Evolutionary conservation across 108 stramenopile species (phyloP), one percentile per base, ranked within the genome.

Genomic region (Pseudonitzschia delicatissima): DNA sequence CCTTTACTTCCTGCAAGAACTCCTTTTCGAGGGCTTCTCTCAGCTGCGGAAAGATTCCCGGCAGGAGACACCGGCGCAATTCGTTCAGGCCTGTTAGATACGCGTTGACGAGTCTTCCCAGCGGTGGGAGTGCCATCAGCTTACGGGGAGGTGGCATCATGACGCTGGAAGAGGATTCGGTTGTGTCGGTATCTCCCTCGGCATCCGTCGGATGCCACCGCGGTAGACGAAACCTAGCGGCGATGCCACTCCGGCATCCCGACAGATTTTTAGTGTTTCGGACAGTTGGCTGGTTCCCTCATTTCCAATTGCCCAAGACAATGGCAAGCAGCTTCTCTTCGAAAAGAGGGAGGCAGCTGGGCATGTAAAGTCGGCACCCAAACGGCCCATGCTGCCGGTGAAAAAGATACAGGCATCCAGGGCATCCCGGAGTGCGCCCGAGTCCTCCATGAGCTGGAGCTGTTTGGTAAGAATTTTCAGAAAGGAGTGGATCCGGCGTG

Each of bases 351-450:
- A 76, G 17, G 81, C 77, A n/a, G 90, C 63, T 44, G 78, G 72
- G 0, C 86, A 66, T 60, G 89, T 87, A 67, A 93, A 93, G 66
- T 93, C 92, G 2, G 88, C 88, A 27, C 92, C 92, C 11, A 93
- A 68, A 31, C 92, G 79, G 11, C 92, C 92, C 92, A 93, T 90
- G 31, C 82, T 83, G 26, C 75, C 72, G 8, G 92, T 85, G 66
- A 93, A 93, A 68, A 93, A 93, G 7, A 81, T 77, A 35, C 83
- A 78, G 9, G 88, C 83, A 68, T 93, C 92, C 11, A 93, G 69
- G 1, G 87, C 88, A 80, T 93, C 92, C 20, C 92, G 87, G 5
- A 93, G 73, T 5, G 83, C 66, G 20, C 87, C 88, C 37, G 87
- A 77, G 55, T 87, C 87, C 37, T 87, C 73, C 64, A 88, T 77